phyloP scores from a whole-genome alignment of 352 stramenopile genomes.

The Globisporangium mamillatum region DNA sequence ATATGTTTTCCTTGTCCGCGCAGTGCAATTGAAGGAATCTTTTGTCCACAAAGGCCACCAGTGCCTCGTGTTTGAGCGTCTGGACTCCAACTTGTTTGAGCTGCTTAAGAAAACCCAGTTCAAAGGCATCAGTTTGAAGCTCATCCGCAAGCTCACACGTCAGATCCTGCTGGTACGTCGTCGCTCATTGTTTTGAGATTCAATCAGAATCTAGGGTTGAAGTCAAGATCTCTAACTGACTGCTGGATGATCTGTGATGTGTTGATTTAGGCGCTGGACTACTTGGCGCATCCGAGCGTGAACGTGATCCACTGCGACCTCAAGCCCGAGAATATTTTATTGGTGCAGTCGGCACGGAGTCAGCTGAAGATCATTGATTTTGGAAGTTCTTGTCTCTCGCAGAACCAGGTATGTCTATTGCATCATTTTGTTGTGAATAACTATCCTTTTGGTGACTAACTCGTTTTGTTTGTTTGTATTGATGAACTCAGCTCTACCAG shows the following conservation, averaged over 20 bases:
- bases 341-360: slow-evolving; percentile 92
- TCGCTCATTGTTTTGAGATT: background rate
- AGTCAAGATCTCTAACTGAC: background rate
- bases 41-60: slow-evolving; percentile 97
- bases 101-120: slow-evolving; percentile 94
- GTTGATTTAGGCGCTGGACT: slow-evolving; percentile 60
- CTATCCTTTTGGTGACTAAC: background rate
- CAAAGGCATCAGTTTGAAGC: slow-evolving; percentile 88
- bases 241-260: background rate
- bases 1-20: background rate
- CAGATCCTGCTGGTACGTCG: slow-evolving; percentile 89
- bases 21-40: slow-evolving; percentile 90
- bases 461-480: background rate
- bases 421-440: too few relatives aligned
- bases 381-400: slow-evolving; percentile 94
- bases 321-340: slow-evolving; percentile 99
- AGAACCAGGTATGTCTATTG: slow-evolving; percentile 67
- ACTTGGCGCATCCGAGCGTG: slow-evolving; percentile 87
- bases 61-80: slow-evolving; percentile 97
- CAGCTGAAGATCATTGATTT: slow-evolving; percentile 99
- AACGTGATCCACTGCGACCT: slow-evolving; percentile 99
- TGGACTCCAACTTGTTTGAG: slow-evolving; percentile 97
- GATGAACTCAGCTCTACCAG: slow-evolving; percentile 86
- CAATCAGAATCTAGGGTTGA: slow-evolving; percentile 6
- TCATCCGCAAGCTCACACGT: slow-evolving; percentile 94